These are phyloP conservation scores for Komagataella mondaviorum DNA, from an alignment of 805 yeast genomes.

Conservation along the genomic window DNA sequence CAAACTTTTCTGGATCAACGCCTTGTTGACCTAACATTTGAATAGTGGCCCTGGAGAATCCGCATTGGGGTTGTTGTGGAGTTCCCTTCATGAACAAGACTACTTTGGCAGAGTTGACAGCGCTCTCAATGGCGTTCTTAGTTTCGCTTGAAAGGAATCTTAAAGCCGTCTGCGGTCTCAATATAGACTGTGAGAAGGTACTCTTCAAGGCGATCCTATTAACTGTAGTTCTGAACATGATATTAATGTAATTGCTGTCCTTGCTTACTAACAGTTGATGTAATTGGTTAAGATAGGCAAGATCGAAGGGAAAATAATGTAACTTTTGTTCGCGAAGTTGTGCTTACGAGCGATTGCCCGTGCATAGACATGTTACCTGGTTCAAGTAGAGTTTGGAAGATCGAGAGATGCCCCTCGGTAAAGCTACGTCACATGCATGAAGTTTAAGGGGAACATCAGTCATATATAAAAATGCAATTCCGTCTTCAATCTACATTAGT, in stretches of 20 bases:
- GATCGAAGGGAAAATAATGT: not conserved
- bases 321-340: not conserved
- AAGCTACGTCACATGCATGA: not conserved
- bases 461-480: not conserved
- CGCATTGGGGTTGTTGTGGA: slow-evolving; percentile 96
- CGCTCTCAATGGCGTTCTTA: slow-evolving; percentile 71
- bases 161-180: not conserved
- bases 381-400: not conserved
- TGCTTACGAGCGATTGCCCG: not conserved
- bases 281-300: not conserved
- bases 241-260: not conserved
- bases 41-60: slow-evolving; percentile 91
- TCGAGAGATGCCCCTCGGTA: not conserved
- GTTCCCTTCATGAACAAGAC: slow-evolving; percentile 98
- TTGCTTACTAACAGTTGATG: not conserved
- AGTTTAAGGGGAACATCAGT: not conserved
- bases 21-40: slow-evolving; percentile 92
- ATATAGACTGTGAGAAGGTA: not conserved
- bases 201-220: not conserved
- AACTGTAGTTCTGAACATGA: not conserved
- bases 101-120: slow-evolving; percentile 82
- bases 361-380: too few relatives aligned
- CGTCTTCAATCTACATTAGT: not conserved
- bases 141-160: slow-evolving; percentile 66
- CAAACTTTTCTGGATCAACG: slow-evolving; percentile 91